A percentile compares a stretch with the other conserved stretches of the same genome.
These are phyloP conservation scores for Coffea canephora DNA, from an alignment of 257 asterid species.

Conservation along the genomic window DNA sequence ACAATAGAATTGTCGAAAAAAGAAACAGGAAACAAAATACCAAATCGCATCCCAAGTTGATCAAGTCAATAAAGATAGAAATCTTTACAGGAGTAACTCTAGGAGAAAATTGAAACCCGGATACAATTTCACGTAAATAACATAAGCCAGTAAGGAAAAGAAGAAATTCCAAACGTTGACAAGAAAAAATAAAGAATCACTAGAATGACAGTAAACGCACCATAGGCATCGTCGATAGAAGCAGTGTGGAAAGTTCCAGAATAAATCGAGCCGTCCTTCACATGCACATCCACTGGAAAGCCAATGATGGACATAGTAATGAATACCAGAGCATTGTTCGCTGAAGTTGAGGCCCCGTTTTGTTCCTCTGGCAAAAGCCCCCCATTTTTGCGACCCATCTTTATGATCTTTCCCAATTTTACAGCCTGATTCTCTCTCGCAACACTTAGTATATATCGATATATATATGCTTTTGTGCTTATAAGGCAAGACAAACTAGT, in stretches of 20 bases:
- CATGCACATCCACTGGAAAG: slow-evolving; percentile 75
- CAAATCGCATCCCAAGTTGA: slow-evolving; percentile 20
- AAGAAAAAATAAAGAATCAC: neutral
- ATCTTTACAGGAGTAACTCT: neutral
- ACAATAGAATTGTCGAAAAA: neutral
- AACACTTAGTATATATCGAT: neutral
- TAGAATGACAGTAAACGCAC: slow-evolving; percentile 28
- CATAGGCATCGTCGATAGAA: slow-evolving; percentile 60
- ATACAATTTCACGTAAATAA: slow-evolving; percentile 4
- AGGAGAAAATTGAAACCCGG: slow-evolving; percentile 7
- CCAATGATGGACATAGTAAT: slow-evolving; percentile 77
- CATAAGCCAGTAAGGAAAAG: slow-evolving; percentile 9
- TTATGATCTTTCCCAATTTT: neutral
- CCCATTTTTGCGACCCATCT: slow-evolving; percentile 64
- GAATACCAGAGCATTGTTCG: slow-evolving; percentile 58
- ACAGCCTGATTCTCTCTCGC: neutral
- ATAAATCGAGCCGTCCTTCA: slow-evolving; percentile 75
- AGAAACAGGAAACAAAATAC: neutral
- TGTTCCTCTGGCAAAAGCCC: slow-evolving; percentile 36
- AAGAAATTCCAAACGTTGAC: neutral
- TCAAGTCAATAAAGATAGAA: slow-evolving; percentile 17
- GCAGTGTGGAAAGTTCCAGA: slow-evolving; percentile 87
- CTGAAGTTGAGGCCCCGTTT: slow-evolving; percentile 30
- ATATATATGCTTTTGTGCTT: neutral
- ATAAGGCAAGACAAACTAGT: neutral